Conservation (phyloP, 257 asterid genomes). For the Ligustrum vulgare region DNA sequence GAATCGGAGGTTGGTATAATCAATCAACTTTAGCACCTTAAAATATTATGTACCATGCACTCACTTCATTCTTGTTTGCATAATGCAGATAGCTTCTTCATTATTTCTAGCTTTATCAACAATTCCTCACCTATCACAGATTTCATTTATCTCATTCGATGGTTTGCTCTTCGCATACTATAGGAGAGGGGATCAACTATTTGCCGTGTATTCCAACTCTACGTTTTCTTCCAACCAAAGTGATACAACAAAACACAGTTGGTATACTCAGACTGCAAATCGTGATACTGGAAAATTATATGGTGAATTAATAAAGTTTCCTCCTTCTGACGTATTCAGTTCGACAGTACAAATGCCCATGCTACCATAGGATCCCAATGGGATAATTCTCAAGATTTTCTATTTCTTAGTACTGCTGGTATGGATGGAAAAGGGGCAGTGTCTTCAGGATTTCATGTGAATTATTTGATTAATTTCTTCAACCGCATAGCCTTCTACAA, state of each 20-base stretch:
- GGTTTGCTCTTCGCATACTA: conserved; percentile 52
- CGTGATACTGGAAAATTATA: conserved; percentile 36
- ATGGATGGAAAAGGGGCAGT: conserved; percentile 35
- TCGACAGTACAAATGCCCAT: conserved; percentile 33
- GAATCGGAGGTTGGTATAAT: conserved; percentile 30
- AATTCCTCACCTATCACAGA: conserved; percentile 43
- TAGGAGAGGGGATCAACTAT: conserved; percentile 27
- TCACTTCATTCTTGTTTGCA: neutral
- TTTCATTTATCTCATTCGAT: conserved; percentile 47
- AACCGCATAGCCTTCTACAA: conserved; percentile 16
- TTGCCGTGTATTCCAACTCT: conserved; percentile 53
- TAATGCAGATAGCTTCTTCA: conserved; percentile 38
- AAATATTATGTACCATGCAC: neutral
- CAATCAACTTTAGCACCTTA: neutral
- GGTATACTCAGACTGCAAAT: conserved; percentile 45
- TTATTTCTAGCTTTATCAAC: conserved; percentile 50
- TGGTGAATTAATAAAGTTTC: conserved; percentile 33
- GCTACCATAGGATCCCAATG: conserved; percentile 46
- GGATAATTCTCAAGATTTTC: conserved; percentile 28
- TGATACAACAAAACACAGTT: conserved; percentile 24
- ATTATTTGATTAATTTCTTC: conserved; percentile 33
- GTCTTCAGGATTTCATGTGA: conserved; percentile 45
- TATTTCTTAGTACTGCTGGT: conserved; percentile 32
- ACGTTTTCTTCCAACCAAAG: conserved; percentile 24
- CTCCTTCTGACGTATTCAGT: conserved; percentile 20